Evolutionary conservation across 805 yeast species (phyloP).

Genomic region (Metschnikowia peoriensis): DNA sequence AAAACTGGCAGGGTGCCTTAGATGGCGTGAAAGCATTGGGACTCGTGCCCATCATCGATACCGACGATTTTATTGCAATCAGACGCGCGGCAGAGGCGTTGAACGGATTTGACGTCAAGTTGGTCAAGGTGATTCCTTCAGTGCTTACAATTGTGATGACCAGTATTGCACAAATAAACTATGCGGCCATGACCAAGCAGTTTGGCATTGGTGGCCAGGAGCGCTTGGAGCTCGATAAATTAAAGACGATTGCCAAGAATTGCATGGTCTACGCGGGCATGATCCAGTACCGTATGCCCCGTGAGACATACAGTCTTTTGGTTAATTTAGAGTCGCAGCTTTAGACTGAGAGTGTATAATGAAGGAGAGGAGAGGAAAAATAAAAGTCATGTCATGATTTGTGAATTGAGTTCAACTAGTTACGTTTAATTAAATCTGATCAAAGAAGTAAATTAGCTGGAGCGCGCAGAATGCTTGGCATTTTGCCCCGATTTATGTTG

Average conservation of each 20-base stretch:
- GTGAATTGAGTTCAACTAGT: neutral
- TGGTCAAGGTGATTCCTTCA: constrained; percentile 77
- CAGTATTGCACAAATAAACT: constrained; percentile 59
- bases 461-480: neutral
- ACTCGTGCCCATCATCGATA: constrained; percentile 57
- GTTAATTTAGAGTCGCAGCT: constrained; percentile 58
- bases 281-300: constrained; percentile 89
- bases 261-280: constrained; percentile 95
- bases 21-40: constrained; percentile 56
- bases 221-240: constrained; percentile 49
- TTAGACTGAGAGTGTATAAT: neutral
- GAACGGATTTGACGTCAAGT: constrained; percentile 59
- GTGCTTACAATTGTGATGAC: constrained; percentile 80
- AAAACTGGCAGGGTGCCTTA: constrained; percentile 60
- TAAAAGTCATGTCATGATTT: too few relatives aligned
- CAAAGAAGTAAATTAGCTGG: too few relatives aligned
- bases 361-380: neutral
- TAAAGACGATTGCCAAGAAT: constrained; percentile 67
- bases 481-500: neutral
- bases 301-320: constrained; percentile 72
- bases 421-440: neutral
- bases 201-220: constrained; percentile 48
- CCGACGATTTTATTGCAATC: constrained; percentile 53
- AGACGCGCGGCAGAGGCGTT: constrained; percentile 61
- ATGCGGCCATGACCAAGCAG: constrained; percentile 41